phyloP scores from a whole-genome alignment of 768 basidiomycete genomes.

The Leccinellum rugosiceps region DNA sequence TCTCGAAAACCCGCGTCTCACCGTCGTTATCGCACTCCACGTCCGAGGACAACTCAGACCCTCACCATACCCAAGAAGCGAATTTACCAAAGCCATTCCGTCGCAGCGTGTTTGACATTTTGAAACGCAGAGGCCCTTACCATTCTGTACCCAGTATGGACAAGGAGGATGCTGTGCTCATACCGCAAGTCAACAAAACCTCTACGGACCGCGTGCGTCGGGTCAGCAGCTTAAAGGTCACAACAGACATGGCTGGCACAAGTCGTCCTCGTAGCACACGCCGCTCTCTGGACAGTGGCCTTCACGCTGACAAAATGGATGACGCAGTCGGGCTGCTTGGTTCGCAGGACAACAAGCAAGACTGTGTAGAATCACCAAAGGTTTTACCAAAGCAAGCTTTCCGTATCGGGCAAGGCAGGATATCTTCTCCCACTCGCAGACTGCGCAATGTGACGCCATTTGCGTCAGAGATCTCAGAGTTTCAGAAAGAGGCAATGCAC shows the following conservation, averaged over 20 bases:
- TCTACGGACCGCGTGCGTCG: neutral
- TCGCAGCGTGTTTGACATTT: constrained; percentile 22
- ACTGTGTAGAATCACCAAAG: neutral
- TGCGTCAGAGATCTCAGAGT: neutral
- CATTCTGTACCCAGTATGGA: neutral
- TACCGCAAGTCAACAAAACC: neutral
- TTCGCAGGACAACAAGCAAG: neutral
- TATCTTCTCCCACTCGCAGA: neutral
- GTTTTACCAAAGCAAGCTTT: neutral
- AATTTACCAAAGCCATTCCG: constrained; percentile 15
- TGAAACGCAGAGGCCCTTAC: constrained; percentile 14
- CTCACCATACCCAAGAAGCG: neutral
- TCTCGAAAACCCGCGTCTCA: constrained; percentile 5
- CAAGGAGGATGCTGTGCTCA: neutral
- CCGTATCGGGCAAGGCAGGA: neutral
- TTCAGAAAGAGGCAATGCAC: neutral
- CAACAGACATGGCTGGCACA: neutral
- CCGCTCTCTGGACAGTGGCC: neutral
- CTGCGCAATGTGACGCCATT: constrained; percentile 11
- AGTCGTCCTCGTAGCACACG: neutral
- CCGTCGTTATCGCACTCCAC: neutral
- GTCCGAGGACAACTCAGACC: neutral
- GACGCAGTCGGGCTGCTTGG: neutral
- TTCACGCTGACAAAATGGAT: neutral
- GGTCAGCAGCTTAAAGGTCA: neutral